Conservation (phyloP, 2,329 filamentous ascomycete species). For the Colletotrichum nymphaeae region DNA sequence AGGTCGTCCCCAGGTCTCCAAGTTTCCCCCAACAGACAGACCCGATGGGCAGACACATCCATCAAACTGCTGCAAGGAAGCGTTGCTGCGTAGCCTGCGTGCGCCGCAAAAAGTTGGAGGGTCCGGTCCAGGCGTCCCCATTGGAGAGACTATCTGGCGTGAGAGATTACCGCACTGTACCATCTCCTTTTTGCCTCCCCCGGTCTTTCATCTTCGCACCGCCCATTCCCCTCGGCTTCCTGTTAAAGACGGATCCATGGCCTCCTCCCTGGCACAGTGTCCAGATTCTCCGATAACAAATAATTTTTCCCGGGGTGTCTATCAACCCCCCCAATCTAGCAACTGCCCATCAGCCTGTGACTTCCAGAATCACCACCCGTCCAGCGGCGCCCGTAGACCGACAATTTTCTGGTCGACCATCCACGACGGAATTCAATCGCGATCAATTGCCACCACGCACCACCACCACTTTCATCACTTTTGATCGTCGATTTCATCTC, state of each 20-base stretch:
- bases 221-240: background rate
- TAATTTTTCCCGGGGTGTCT: constrained; percentile 33
- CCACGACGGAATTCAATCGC: constrained; percentile 37
- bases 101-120: constrained; percentile 24
- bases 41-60: background rate
- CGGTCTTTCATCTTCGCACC: background rate
- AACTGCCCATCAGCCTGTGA: constrained; percentile 31
- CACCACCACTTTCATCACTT: constrained; percentile 35
- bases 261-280: constrained; percentile 17
- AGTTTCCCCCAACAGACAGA: background rate
- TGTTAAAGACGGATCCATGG: constrained; percentile 19
- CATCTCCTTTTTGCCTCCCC: constrained; percentile 21
- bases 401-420: constrained; percentile 37
- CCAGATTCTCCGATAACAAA: constrained; percentile 34
- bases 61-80: constrained; percentile 22
- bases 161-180: constrained; percentile 30
- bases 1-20: background rate
- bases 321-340: constrained; percentile 35
- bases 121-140: constrained; percentile 27
- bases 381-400: constrained; percentile 33
- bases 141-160: constrained; percentile 34
- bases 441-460: constrained; percentile 36
- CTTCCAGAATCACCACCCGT: constrained; percentile 33
- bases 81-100: background rate
- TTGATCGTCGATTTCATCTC: constrained; percentile 43